phyloP scores from a whole-genome alignment of 2,329 filamentous ascomycete species.

The Basipetospora chlamydospora region DNA sequence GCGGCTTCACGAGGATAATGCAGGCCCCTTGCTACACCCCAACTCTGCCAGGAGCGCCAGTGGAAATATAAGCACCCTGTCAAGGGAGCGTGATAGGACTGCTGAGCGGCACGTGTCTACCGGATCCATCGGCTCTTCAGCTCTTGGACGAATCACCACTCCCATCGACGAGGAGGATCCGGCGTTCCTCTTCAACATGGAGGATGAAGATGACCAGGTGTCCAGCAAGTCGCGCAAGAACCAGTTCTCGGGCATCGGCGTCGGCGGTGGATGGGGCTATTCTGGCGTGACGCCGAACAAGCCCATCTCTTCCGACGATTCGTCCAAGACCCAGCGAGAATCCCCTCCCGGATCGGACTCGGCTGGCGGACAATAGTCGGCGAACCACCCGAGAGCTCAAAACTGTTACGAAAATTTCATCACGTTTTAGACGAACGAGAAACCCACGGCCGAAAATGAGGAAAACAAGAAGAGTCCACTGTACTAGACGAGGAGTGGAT shows the following conservation, averaged over 20 bases:
- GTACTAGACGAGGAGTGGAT: not conserved
- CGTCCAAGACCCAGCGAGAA: no score
- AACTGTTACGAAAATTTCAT: no score
- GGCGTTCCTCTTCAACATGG: constrained; percentile 52
- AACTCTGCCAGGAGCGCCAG: constrained; percentile 25
- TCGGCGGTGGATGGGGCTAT: constrained; percentile 26
- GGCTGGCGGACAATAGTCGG: no score
- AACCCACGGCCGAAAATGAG: not conserved
- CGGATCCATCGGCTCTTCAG: constrained; percentile 37
- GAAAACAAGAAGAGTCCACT: not conserved
- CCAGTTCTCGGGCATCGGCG: constrained; percentile 26
- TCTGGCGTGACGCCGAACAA: constrained; percentile 13
- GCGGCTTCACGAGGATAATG: constrained; percentile 32
- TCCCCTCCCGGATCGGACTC: not conserved
- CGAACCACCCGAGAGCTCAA: no score
- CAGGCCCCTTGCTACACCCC: constrained; percentile 37
- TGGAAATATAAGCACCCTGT: constrained; percentile 19
- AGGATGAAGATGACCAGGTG: constrained; percentile 42
- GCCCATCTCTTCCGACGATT: no score
- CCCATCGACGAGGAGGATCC: constrained; percentile 52
- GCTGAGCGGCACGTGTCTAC: constrained; percentile 46
- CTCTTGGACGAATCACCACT: constrained; percentile 42
- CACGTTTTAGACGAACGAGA: not conserved
- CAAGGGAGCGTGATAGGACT: constrained; percentile 19
- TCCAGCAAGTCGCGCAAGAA: constrained; percentile 32